phyloP scores from a whole-genome alignment of 139 green algal genomes.

The Coccomyxa sp. region DNA sequence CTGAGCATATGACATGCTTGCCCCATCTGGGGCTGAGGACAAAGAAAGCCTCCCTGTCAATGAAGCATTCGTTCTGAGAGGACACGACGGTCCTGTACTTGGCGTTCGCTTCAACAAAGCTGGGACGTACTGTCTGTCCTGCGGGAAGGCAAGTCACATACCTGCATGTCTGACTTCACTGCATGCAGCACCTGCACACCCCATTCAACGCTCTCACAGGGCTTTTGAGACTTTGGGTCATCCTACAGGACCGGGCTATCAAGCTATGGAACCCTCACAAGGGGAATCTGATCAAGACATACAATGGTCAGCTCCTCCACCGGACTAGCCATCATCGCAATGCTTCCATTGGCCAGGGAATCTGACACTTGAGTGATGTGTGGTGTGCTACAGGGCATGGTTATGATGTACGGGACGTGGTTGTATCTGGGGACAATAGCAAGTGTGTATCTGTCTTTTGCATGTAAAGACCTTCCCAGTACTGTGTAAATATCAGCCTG shows the following conservation, averaged over 20 bases:
- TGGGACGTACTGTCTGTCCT: constrained; percentile 81
- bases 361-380: neutral
- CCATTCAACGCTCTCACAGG: neutral
- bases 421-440: constrained; percentile 77
- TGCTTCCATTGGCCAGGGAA: neutral
- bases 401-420: constrained; percentile 81
- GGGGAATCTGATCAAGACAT: constrained; percentile 77
- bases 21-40: neutral
- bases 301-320: constrained; percentile 21
- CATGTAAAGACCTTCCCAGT: neutral
- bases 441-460: constrained; percentile 34
- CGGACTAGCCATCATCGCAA: too few relatives aligned
- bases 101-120: constrained; percentile 78
- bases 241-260: constrained; percentile 76
- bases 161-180: neutral
- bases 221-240: neutral
- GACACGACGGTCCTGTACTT: constrained; percentile 81
- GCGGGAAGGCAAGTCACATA: constrained; percentile 62
- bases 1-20: too few relatives aligned
- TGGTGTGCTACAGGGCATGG: constrained; percentile 59
- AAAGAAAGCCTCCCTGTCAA: neutral
- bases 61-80: constrained; percentile 34
- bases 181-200: neutral
- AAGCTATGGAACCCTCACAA: constrained; percentile 83
- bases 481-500: too few relatives aligned